Evolutionary conservation across 2,329 filamentous ascomycete genomes (phyloP).

Genomic region (Pyricularia grisea): DNA sequence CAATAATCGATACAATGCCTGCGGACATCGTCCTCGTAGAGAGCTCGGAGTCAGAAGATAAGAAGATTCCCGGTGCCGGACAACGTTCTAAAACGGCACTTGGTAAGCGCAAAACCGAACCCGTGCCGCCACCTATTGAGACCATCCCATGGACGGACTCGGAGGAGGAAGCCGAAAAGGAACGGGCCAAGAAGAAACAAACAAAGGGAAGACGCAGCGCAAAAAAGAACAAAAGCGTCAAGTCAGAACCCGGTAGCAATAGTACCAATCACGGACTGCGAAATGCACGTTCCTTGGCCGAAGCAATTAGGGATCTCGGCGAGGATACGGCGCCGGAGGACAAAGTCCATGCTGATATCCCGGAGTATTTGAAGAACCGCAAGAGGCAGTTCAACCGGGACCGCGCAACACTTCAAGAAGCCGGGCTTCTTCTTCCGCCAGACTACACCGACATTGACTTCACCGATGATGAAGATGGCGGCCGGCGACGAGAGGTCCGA

Average conservation of each 20-base stretch:
- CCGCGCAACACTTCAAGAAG: conserved; percentile 49
- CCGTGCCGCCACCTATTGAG: conserved; percentile 22
- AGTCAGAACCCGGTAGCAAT: conserved; percentile 20
- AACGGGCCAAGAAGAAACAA: conserved; percentile 57
- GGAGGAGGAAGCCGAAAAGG: conserved; percentile 49
- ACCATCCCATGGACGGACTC: conserved; percentile 49
- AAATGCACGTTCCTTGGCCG: conserved; percentile 3
- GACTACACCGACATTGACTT: conserved; percentile 68
- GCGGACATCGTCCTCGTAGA: neutral
- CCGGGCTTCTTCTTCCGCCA: conserved; percentile 68
- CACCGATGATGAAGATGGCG: conserved; percentile 47
- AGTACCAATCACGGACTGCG: conserved; percentile 2
- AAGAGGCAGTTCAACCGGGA: conserved; percentile 58
- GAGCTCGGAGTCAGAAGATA: neutral
- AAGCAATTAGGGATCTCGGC: conserved; percentile 4
- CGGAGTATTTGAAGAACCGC: conserved; percentile 64
- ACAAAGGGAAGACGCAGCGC: conserved; percentile 40
- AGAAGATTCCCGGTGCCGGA: neutral
- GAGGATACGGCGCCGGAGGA: conserved; percentile 14
- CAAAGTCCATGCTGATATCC: conserved; percentile 39
- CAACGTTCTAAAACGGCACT: neutral
- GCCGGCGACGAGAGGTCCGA: conserved; percentile 40
- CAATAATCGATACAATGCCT: neutral
- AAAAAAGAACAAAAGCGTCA: conserved; percentile 31
- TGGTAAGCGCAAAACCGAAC: conserved; percentile 28